Percentiles rank a stretch among this genome's conserved stretches.
Conservation (phyloP, 179 eudicot genomes). For the Silene vulgaris region DNA sequence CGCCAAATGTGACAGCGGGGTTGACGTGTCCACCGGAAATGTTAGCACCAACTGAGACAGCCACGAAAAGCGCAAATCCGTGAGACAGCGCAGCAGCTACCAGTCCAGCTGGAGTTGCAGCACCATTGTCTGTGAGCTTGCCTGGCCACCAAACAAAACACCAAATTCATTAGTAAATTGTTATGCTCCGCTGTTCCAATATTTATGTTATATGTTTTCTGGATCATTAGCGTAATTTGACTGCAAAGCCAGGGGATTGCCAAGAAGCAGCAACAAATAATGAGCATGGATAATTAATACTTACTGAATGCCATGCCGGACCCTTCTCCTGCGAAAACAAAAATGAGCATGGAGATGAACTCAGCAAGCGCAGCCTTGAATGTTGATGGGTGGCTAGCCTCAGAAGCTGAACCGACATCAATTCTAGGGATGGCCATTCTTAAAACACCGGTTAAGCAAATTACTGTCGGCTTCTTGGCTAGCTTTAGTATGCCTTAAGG, state of each 20-base stretch:
- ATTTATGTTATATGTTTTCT: neutral
- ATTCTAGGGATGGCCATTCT: slow-evolving; percentile 55
- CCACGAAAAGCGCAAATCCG: slow-evolving; percentile 58
- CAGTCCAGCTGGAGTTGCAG: slow-evolving; percentile 59
- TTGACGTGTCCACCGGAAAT: slow-evolving; percentile 73
- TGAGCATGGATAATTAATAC: slow-evolving; percentile 17
- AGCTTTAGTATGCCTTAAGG: neutral
- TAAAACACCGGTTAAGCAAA: neutral
- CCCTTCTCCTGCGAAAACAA: slow-evolving; percentile 67
- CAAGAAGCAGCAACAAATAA: neutral
- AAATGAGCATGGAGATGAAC: slow-evolving; percentile 66
- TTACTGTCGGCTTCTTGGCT: neutral
- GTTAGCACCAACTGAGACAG: slow-evolving; percentile 62
- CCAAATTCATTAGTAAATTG: neutral
- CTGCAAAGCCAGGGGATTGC: neutral
- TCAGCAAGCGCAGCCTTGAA: slow-evolving; percentile 62
- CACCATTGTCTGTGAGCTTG: slow-evolving; percentile 46
- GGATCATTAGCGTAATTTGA: neutral
- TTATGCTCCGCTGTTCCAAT: neutral
- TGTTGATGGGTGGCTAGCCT: slow-evolving; percentile 42
- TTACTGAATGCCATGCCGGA: slow-evolving; percentile 69
- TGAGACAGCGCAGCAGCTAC: slow-evolving; percentile 56
- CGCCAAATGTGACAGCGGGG: slow-evolving; percentile 71
- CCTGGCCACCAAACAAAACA: slow-evolving; percentile 24
- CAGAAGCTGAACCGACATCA: slow-evolving; percentile 45